These are phyloP conservation scores for Abelmoschus esculentus DNA, from an alignment of 345 rosid genomes.

Conservation along the genomic window DNA sequence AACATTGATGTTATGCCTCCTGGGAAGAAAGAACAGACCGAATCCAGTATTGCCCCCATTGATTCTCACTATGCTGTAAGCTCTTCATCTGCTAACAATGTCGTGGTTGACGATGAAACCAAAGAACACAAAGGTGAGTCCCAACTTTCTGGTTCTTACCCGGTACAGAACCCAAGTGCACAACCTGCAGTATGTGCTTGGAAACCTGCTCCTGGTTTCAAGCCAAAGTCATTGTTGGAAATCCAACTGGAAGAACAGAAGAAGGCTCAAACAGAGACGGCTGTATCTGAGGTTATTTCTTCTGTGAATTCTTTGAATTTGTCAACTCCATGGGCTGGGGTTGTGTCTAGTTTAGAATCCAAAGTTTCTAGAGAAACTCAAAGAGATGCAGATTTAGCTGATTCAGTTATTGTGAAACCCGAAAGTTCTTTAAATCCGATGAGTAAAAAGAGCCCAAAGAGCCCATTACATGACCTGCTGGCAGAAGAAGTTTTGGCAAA, in stretches of 20 bases:
- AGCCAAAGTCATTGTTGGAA: slow-evolving; percentile 85
- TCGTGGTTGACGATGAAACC: slow-evolving; percentile 24
- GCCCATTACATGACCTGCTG: slow-evolving; percentile 63
- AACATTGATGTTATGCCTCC: slow-evolving; percentile 18
- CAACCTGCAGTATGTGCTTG: slow-evolving; percentile 59
- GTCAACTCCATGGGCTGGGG: slow-evolving; percentile 73
- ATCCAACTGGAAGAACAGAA: slow-evolving; percentile 91
- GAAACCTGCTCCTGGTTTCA: slow-evolving; percentile 97
- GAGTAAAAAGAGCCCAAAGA: slow-evolving; percentile 35
- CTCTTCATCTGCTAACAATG: slow-evolving; percentile 18
- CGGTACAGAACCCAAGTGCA: slow-evolving; percentile 25
- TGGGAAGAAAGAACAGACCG: slow-evolving; percentile 22
- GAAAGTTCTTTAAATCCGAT: slow-evolving; percentile 35
- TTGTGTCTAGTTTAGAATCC: slow-evolving; percentile 47
- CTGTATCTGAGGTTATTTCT: slow-evolving; percentile 38
- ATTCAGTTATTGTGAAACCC: slow-evolving; percentile 28
- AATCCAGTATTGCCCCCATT: slow-evolving; percentile 20
- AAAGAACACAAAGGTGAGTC: slow-evolving; percentile 35
- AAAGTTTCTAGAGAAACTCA: slow-evolving; percentile 37
- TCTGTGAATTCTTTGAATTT: slow-evolving; percentile 33
- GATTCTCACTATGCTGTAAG: slow-evolving; percentile 30
- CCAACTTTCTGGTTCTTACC: slow-evolving; percentile 11
- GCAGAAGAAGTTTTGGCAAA: slow-evolving; percentile 60
- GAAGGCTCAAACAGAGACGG: slow-evolving; percentile 48
- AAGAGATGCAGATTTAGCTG: slow-evolving; percentile 31